Base-by-base conservation (phyloP, 371 early-diverging fungal species). In the Mortierella sp. region DNA sequence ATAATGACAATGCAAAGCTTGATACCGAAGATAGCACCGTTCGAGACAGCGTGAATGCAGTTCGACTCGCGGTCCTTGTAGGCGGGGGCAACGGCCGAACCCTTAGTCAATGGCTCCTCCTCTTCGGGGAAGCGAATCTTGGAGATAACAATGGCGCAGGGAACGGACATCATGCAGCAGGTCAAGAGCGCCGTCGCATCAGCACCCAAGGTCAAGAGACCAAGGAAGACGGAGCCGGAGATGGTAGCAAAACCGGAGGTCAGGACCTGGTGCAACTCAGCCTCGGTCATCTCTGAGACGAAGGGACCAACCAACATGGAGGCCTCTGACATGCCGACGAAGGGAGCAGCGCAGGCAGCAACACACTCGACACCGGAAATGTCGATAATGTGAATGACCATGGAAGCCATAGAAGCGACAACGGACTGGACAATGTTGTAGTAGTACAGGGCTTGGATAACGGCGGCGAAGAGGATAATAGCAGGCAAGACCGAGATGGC, bases 121-220 rank as follows among this genome's bases (percentile, higher is more conserved):
- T 84, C 88, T 80, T 97, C 97, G 1, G 97, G 97, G 74, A 87
- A 91, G 46, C 94, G 89, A 62, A 96, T 79, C 85, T 95, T 95
- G 84, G 94, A 93, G 52, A 97, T 86, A 26, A 94, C 90, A 44
- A 97, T 80, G 5, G 94, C 91, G 77, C 94, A 92, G 1, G 97
- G 97, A 52, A 96, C 91, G 16, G 97, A 97, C 96, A 96, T 96
- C 86, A 96, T 86, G 79, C 95, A 96, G 4, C 94, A 89, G 1
- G 96, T 95, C 73, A 94, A 84, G 11, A 94, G 72, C 37, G 90
- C 86, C 47, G 88, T 83, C 25, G 92, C 85, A 59, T 88, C 84
- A 2, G 91, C 89, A 51, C 92, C 92, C 81, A 93, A 83, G 4
- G 87, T 79, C 70, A 92, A 83, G 69, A 92, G 92, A 25, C 88